phyloP scores from a whole-genome alignment of 2,329 filamentous ascomycete genomes.

The Verticillium zaregamsianum region DNA sequence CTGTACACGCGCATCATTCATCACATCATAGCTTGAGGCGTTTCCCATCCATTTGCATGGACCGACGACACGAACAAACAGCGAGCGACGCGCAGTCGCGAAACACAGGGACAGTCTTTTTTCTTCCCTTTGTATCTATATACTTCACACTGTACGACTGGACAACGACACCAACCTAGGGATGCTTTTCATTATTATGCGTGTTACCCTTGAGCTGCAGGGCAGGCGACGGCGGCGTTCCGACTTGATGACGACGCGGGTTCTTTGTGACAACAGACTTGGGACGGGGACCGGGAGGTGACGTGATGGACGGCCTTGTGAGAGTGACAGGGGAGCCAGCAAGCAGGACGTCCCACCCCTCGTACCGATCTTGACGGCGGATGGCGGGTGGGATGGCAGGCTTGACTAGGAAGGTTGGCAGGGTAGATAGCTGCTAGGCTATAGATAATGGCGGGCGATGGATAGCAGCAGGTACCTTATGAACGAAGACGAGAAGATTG shows the following conservation, averaged over 20 bases:
- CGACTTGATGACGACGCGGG: neutral
- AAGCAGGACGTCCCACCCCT: neutral
- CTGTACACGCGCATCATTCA: neutral
- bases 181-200: neutral
- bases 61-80: neutral
- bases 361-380: neutral
- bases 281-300: neutral
- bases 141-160: conserved; percentile 1
- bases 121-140: conserved; percentile 5
- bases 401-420: too few relatives aligned
- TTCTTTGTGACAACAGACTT: neutral
- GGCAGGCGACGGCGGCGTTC: neutral
- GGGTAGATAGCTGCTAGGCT: too few relatives aligned
- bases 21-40: conserved; percentile 1
- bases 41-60: neutral
- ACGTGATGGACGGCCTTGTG: neutral
- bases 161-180: neutral
- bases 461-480: too few relatives aligned
- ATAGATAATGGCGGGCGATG: too few relatives aligned
- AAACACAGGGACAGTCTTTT: neutral
- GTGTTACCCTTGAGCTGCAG: neutral
- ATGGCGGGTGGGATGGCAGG: neutral
- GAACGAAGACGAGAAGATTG: too few relatives aligned
- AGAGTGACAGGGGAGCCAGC: neutral
- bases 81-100: neutral